Conservation (phyloP, 352 stramenopile genomes). For the Thalassiosira livingstoniorum region DNA sequence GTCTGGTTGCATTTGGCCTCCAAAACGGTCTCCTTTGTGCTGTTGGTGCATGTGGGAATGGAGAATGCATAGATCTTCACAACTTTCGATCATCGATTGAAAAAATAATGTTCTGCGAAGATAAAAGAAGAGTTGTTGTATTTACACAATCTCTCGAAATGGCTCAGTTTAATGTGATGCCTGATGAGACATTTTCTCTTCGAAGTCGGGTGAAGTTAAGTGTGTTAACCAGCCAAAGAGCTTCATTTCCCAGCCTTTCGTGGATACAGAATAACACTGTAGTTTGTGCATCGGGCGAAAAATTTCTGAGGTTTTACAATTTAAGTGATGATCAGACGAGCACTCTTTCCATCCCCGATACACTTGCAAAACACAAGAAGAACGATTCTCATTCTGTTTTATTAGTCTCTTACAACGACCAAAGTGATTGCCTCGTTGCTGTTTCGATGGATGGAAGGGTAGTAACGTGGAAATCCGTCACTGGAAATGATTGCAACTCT, state of each 20-base stretch:
- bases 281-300: background rate
- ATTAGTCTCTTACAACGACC: constrained; percentile 1
- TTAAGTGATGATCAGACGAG: background rate
- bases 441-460: background rate
- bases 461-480: background rate
- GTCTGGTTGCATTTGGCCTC: constrained; percentile 1
- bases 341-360: background rate
- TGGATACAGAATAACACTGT: constrained; percentile 1
- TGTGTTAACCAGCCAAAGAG: background rate
- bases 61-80: background rate
- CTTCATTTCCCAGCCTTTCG: background rate
- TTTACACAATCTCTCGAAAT: constrained; percentile 12
- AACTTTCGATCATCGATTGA: background rate
- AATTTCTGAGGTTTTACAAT: constrained; percentile 3
- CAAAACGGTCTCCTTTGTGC: constrained; percentile 2
- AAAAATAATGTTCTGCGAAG: constrained; percentile 1
- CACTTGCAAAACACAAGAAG: background rate
- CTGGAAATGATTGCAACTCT: background rate
- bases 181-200: constrained; percentile 1
- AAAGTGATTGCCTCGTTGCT: background rate
- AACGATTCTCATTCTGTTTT: background rate
- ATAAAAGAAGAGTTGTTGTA: background rate
- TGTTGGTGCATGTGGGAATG: background rate
- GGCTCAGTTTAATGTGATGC: background rate
- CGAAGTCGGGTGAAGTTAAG: background rate